A percentile compares a stretch with the other conserved stretches of the same genome.
These are phyloP conservation scores for Nicotiana benthamiana DNA, from an alignment of 257 asterid genomes.

Conservation along the genomic window DNA sequence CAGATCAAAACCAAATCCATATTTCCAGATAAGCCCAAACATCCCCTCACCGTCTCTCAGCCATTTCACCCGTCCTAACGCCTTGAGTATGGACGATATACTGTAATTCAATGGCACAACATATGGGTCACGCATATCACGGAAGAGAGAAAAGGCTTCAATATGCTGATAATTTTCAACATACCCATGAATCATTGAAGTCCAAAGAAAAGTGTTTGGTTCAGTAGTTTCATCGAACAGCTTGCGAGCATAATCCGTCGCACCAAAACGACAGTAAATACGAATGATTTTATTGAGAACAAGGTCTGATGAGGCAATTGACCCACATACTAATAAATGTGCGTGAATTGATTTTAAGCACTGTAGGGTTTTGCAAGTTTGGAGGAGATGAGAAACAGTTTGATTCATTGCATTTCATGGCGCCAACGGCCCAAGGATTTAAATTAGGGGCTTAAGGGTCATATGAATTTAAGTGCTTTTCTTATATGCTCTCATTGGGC, in stretches of 20 bases:
- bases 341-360: neutral
- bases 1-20: conserved; percentile 10
- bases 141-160: conserved; percentile 10
- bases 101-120: conserved; percentile 15
- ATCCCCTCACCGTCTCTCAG: conserved; percentile 11
- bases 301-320: conserved; percentile 10
- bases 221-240: conserved; percentile 17
- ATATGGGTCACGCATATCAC: neutral
- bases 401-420: conserved; percentile 12
- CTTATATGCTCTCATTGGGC: neutral
- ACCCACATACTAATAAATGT: neutral
- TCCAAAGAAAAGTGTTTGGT: conserved; percentile 7
- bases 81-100: conserved; percentile 13
- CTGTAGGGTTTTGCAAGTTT: conserved; percentile 8
- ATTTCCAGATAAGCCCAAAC: conserved; percentile 8
- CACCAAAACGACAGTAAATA: neutral
- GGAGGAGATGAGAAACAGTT: conserved; percentile 3
- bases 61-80: conserved; percentile 12
- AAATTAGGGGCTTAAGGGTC: neutral
- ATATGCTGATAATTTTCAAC: conserved; percentile 11
- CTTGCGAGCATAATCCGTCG: neutral
- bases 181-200: conserved; percentile 21
- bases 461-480: neutral
- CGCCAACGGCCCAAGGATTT: conserved; percentile 1
- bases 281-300: neutral